Evolutionary conservation across 2,329 filamentous ascomycete species (phyloP), one percentile per base, ranked within the genome.

Genomic region (Cyphellophora attinorum): DNA sequence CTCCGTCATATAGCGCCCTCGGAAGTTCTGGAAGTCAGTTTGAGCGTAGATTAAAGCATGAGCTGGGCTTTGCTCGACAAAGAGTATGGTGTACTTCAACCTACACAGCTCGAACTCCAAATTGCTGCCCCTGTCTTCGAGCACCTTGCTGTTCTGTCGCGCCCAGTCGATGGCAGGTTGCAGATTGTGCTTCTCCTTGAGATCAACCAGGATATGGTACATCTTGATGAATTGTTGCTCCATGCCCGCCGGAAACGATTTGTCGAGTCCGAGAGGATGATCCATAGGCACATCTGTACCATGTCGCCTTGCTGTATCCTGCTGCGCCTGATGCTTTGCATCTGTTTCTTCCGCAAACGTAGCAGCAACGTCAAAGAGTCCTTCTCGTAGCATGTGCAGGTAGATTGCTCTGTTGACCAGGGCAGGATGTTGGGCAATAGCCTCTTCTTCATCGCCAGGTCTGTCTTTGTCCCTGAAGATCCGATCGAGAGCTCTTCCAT

Each of bases 341-440:
- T 54, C 40, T 45, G 59, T 46, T 64, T 96, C 91, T 11, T 72
- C 65, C 31, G 94, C 74, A 49, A 98, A 95, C 2, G 79, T 85
- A 11, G 79, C 77, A 10, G 89, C 89, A 2, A 94, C 88, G 14
- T 70, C 72, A 58, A 98, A 98, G 54, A 94, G 83, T 31, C 91
- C 91, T 61, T 96, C 89, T 27, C 91, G 83, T 25, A 98, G 72
- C 14, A 98, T 72, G 54, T 98, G 91, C 86, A 96, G 95, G 6
- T 84, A 84, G 49, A 98, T 93, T 5, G 91, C 89, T 37, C 88
- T 77, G 60, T 95, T 93, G 54, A 96, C 85, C 10, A 95, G 69
- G 11, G 72, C 67, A 3, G 81, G 72, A 46, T 93, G 78, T 13
- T 79, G 73, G 2, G 76, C 78, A 57, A 95, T 76, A 19, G 79